Conservation (phyloP, 163 green algal genomes). For the Chlorella variabilis region DNA sequence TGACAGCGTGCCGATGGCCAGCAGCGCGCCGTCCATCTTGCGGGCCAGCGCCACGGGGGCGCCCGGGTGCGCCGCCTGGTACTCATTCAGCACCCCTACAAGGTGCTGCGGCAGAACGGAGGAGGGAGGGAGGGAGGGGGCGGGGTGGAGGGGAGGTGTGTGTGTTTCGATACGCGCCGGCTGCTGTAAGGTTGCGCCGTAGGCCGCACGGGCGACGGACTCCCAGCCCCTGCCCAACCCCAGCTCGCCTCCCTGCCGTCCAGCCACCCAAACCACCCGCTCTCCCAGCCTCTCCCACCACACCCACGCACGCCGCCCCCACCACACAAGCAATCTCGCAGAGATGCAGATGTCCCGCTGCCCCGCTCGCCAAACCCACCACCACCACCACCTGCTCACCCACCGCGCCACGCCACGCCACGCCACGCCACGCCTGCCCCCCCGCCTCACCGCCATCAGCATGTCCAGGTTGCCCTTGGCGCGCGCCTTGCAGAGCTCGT, state of each 20-base stretch:
- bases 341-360: no score
- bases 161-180: no score
- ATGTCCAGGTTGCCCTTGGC: slow-evolving; percentile 76
- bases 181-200: no score
- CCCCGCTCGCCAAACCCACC: no score
- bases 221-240: no score
- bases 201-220: no score
- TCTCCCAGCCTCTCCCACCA: background rate
- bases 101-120: slow-evolving; percentile 18
- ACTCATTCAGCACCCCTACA: slow-evolving; percentile 55
- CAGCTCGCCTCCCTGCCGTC: no score
- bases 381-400: no score
- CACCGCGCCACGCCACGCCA: no score
- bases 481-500: slow-evolving; percentile 80
- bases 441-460: slow-evolving; percentile 63
- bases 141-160: background rate
- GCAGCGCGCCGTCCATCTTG: slow-evolving; percentile 90
- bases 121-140: background rate
- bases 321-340: background rate
- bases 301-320: no score
- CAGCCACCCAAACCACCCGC: background rate
- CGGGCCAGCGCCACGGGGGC: slow-evolving; percentile 47
- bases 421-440: background rate
- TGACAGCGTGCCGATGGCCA: slow-evolving; percentile 83
- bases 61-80: slow-evolving; percentile 19